Percentiles rank a stretch among this genome's conserved stretches.
These are phyloP conservation scores for Metarhizium rileyi DNA, from an alignment of 2,329 filamentous ascomycete species.

Conservation along the genomic window DNA sequence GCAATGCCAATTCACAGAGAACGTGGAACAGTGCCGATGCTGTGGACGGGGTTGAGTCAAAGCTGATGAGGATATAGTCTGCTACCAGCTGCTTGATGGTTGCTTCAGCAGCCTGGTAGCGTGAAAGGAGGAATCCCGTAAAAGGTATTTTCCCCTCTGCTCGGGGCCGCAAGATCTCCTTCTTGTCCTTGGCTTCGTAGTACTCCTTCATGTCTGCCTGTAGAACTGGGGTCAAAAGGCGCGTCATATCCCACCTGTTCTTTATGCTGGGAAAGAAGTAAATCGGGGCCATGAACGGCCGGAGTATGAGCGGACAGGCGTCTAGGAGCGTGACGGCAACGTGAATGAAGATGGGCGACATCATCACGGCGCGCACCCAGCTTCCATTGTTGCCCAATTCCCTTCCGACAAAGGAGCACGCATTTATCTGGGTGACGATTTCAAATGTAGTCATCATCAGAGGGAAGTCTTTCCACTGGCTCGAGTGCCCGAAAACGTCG, in stretches of 20 bases:
- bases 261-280: too few species aligned
- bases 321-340: not conserved
- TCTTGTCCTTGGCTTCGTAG: not conserved
- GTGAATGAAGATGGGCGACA: not conserved
- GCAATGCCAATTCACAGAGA: conserved; percentile 34
- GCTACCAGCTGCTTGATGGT: conserved; percentile 3
- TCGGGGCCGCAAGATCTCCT: too few species aligned
- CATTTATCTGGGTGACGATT: too few species aligned
- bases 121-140: not conserved
- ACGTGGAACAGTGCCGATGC: conserved; percentile 5
- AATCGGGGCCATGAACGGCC: not conserved
- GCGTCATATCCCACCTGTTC: too few species aligned
- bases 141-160: too few species aligned
- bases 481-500: not conserved
- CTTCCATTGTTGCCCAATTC: not conserved
- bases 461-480: not conserved
- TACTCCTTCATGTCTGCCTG: not conserved
- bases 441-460: not conserved
- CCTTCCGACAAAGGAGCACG: not conserved
- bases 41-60: conserved; percentile 8
- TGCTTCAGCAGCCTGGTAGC: not conserved
- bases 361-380: not conserved
- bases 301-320: not conserved
- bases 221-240: too few species aligned
- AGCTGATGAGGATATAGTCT: conserved; percentile 6